Base-by-base conservation (phyloP, 2,329 filamentous ascomycete species). In the Drechslera avenae region DNA sequence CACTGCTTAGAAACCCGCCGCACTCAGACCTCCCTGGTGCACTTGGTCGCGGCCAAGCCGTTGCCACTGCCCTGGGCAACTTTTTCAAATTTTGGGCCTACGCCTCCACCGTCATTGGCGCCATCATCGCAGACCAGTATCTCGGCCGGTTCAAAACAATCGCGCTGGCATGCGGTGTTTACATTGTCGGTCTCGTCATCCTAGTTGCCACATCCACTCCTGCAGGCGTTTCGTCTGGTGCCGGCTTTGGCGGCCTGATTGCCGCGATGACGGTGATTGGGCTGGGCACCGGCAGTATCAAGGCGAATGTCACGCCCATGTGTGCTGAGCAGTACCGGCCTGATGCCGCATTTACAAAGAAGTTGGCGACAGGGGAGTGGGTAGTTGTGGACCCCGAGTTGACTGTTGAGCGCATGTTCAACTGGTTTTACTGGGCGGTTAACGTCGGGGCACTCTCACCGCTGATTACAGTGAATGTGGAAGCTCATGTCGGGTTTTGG, bases 251-350 rank as follows among this genome's bases (percentile, higher is more conserved):
- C 6, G 50, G 54, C 10, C 43, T 57, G 5, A 16, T 54, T 17
- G 39, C 40, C 3, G 50, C 46, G 1, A 54, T 57, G 43, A 18
- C 53, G 14, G 34, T 39, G 5, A 57, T 54, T 34, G 50, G 54
- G 5, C 32, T 56, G 13, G 50, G 54, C 2, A 57, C 54, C 10
- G 54, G 54, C 10, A 48, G 54, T 21, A 57, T 57, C 46, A 57
- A 51, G 30, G 34, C 54, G 9, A 57, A 57, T 34, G 50, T 57
- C 12, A 34, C 43, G 6, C 46, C 54, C 4, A 45, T 57, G 43
- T 45, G 34, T 23, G 54, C 54, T 23, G 54, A 57, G 34, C 54
- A 57, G 21, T 57, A 57, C 12, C 39, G 36, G 26, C 37, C 39
- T 17, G 26, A 47, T 6, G 21, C 26, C 2, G 40, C 43, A 9